Evolutionary conservation across 805 yeast species (phyloP).

Genomic region (Torulaspora microellipsoides): DNA sequence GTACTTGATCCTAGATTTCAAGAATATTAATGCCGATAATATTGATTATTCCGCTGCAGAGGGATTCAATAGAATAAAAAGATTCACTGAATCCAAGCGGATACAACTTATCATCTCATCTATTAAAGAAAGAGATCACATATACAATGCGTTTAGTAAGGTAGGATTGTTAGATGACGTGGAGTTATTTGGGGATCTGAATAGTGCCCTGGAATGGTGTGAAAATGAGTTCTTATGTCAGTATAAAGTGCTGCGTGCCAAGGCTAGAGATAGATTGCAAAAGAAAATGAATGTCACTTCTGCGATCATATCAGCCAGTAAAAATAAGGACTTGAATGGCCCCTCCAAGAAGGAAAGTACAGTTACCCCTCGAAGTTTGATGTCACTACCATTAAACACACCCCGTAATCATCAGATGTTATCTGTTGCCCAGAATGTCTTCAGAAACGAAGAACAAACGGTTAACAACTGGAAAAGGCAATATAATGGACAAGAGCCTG

Average conservation of each 20-base stretch:
- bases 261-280: conserved; percentile 16
- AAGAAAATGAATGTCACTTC: conserved; percentile 9
- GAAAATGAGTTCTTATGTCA: conserved; percentile 73
- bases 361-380: conserved; percentile 5
- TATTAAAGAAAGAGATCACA: conserved; percentile 59
- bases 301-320: conserved; percentile 12
- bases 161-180: conserved; percentile 70
- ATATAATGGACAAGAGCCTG: conserved; percentile 22
- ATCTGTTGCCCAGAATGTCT: conserved; percentile 37
- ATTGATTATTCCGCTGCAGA: conserved; percentile 96
- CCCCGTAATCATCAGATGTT: conserved; percentile 41
- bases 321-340: conserved; percentile 3
- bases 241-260: conserved; percentile 35
- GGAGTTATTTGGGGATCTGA: conserved; percentile 68
- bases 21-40: conserved; percentile 60
- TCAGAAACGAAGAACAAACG: conserved; percentile 29
- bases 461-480: conserved; percentile 20
- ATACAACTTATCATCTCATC: conserved; percentile 77
- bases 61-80: conserved; percentile 82
- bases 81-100: conserved; percentile 62
- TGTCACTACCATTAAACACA: conserved; percentile 32
- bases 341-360: conserved; percentile 1
- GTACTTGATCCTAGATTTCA: conserved; percentile 80
- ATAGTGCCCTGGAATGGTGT: conserved; percentile 93
- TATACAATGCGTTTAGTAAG: conserved; percentile 68